Conservation (phyloP, 768 basidiomycete species). For the Boletus pseudopeckii region DNA sequence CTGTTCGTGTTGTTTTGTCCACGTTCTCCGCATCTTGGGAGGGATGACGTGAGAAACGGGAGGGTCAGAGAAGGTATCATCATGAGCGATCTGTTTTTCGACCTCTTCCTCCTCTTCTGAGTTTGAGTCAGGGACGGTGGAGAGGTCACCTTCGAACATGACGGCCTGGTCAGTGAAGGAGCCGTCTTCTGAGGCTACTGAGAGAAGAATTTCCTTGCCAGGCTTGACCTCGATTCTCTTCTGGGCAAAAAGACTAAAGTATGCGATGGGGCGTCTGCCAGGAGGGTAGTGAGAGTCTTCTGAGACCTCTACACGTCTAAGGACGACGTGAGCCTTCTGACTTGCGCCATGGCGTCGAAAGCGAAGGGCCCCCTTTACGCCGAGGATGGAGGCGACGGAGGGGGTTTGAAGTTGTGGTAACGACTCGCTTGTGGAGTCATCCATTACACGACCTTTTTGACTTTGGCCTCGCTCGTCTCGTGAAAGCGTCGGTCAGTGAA, state of each 20-base stretch:
- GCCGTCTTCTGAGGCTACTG: conserved; percentile 51
- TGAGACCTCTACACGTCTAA: conserved; percentile 55
- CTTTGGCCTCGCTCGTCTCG: conserved; percentile 12
- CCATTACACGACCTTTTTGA: conserved; percentile 26
- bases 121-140: conserved; percentile 25
- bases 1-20: conserved; percentile 50
- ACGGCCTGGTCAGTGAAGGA: conserved; percentile 54
- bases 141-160: conserved; percentile 53
- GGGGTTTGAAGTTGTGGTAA: conserved; percentile 27
- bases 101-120: conserved; percentile 41
- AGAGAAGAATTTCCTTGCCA: conserved; percentile 66
- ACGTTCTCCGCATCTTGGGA: conserved; percentile 63
- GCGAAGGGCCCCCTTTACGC: conserved; percentile 58
- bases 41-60: conserved; percentile 43
- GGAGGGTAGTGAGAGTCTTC: conserved; percentile 45
- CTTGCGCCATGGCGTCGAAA: conserved; percentile 63
- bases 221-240: conserved; percentile 70
- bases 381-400: conserved; percentile 53
- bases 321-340: conserved; percentile 65
- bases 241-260: conserved; percentile 63
- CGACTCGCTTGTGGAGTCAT: conserved; percentile 38
- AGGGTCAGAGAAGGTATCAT: conserved; percentile 37
- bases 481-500: conserved; percentile 6
- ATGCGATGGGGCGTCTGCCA: conserved; percentile 39
- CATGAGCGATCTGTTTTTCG: conserved; percentile 37